Evolutionary conservation across 1,139 yeast genomes (phyloP), one percentile per base, ranked within the genome.

Genomic region (Candida sanyaensis): DNA sequence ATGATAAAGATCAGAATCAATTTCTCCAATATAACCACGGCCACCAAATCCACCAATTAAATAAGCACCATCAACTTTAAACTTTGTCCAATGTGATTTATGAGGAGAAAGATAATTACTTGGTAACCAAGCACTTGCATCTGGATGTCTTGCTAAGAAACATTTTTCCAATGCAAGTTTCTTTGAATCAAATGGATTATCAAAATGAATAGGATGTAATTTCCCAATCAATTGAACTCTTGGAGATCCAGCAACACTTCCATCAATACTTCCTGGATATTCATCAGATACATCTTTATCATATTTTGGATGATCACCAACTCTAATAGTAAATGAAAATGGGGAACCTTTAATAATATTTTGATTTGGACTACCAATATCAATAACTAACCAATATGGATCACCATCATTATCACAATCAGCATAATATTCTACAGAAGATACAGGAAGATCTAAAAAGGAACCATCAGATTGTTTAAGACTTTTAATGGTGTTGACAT

Each of bases 11-110:
- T 80, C 85, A n/a, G 75, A 68, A 43, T 84, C 81, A 48, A 88
- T 76, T 28, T 75, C 69, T 4, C 95, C 96, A 55, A 87, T 86
- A 62, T 76, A 88, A 7, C 91, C 88, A 46, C 82, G 72, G 56
- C 84, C 88, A 37, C 96, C 96, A 64, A 86, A 88, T 0, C 95
- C 95, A 29, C 96, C 96, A 46, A 87, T 72, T 58, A 84, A 77
- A 65, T 84, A 84, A 17, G 84, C 75, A 4, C 75, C 76, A 1
- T 79, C 78, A 9, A 87, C 86, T 26, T 71, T 67, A 52, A 88
- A 79, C 57, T 81, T 82, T 44, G 74, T 76, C 87, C 90, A 88
- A 45, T 72, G 75, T 5, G 88, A 71, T 44, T 68, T 61, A 62
- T 85, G 89, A 37, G 87, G 76, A 11, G 74, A 59, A 12, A 69